Evolutionary conservation across 2,329 filamentous ascomycete genomes (phyloP).

Genomic region (Claviceps paspali): DNA sequence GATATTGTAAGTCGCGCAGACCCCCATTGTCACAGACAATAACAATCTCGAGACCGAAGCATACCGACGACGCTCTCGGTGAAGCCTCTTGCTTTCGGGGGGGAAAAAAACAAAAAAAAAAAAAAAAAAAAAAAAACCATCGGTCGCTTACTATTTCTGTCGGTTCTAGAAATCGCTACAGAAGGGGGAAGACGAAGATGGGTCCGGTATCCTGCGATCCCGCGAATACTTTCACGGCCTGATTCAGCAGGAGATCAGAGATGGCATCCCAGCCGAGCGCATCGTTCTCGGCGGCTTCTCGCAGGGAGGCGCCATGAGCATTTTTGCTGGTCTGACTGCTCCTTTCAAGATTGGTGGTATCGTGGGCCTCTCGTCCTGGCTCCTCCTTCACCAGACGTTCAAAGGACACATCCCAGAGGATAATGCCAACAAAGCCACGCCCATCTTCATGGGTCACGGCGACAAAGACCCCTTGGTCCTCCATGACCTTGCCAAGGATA

Average conservation of each 20-base stretch:
- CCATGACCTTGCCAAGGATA: slow-evolving; percentile 51
- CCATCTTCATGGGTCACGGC: slow-evolving; percentile 86
- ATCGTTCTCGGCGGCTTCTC: slow-evolving; percentile 76
- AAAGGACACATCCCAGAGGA: slow-evolving; percentile 20
- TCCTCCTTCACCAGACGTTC: slow-evolving; percentile 44
- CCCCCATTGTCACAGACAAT: neutral
- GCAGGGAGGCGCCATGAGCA: slow-evolving; percentile 71
- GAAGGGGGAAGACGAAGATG: slow-evolving; percentile 38
- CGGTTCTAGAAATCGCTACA: slow-evolving; percentile 19
- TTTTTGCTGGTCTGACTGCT: slow-evolving; percentile 62
- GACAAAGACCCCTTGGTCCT: slow-evolving; percentile 58
- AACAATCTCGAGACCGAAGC: neutral
- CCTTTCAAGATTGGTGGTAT: slow-evolving; percentile 64
- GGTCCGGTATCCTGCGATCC: slow-evolving; percentile 43
- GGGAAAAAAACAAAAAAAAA: too few relatives aligned
- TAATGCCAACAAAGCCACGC: slow-evolving; percentile 49
- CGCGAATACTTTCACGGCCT: slow-evolving; percentile 60
- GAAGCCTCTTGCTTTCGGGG: too few relatives aligned
- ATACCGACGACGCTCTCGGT: neutral
- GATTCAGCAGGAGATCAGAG: slow-evolving; percentile 63
- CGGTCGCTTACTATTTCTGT: neutral
- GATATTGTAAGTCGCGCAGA: slow-evolving; percentile 45
- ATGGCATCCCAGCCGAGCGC: slow-evolving; percentile 63
- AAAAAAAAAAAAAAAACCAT: too few relatives aligned
- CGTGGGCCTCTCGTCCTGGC: slow-evolving; percentile 67